phyloP scores from a whole-genome alignment of 495 filamentous ascomycete species.

The Neurospora sp. region DNA sequence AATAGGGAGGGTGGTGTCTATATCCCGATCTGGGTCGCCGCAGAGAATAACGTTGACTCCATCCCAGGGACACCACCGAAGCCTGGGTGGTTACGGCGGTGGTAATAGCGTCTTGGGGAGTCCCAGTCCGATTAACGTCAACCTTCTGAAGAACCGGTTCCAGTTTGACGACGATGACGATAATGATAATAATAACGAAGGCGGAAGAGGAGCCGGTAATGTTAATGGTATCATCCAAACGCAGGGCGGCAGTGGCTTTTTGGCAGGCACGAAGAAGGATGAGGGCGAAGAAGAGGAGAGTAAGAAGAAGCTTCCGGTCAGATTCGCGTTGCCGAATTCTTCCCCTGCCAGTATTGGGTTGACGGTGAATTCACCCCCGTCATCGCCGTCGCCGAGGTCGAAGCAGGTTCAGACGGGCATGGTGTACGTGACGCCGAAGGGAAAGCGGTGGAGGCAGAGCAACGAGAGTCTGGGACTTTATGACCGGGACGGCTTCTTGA shows the following conservation, averaged over 20 bases:
- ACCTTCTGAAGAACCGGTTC: neutral
- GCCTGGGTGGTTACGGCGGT: neutral
- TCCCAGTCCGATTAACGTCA: neutral
- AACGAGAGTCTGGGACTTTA: slow-evolving; percentile 13
- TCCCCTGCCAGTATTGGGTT: neutral
- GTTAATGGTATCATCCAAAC: neutral
- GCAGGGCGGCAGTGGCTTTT: neutral
- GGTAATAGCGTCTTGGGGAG: neutral
- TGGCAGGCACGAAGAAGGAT: neutral
- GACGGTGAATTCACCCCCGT: neutral
- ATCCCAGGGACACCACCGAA: neutral
- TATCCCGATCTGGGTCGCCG: neutral
- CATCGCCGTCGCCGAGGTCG: neutral
- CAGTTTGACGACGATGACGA: neutral
- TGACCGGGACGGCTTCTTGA: slow-evolving; percentile 14
- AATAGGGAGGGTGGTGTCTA: neutral
- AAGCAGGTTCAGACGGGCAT: neutral
- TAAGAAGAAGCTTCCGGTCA: neutral
- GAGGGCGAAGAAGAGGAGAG: slow-evolving; percentile 1
- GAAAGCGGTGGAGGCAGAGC: neutral
- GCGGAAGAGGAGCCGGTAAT: neutral
- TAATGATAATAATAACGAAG: neutral
- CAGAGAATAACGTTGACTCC: neutral
- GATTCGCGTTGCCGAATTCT: neutral
- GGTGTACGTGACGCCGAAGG: neutral